A percentile compares a stretch with the other conserved stretches of the same genome.
Conservation (phyloP, 2,329 filamentous ascomycete genomes). For the Penicillium polonicum region DNA sequence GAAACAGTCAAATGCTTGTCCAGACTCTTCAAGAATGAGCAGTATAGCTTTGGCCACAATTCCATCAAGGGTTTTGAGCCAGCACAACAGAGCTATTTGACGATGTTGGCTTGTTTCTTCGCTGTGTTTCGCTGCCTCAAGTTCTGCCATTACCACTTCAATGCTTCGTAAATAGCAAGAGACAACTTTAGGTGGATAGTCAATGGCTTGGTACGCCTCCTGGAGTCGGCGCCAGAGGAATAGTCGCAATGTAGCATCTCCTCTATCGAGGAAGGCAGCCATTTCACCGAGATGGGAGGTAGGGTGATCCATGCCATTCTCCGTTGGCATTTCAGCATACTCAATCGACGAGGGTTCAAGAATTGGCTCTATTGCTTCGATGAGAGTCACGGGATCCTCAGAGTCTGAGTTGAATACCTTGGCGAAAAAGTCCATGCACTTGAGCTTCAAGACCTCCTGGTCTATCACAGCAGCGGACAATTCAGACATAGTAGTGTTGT, state of each 20-base stretch:
- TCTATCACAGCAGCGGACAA: conserved; percentile 81
- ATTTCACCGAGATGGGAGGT: conserved; percentile 65
- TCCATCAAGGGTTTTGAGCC: conserved; percentile 76
- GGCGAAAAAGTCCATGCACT: conserved; percentile 94
- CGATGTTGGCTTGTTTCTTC: conserved; percentile 62
- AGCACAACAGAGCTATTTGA: conserved; percentile 69
- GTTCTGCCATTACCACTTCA: conserved; percentile 73
- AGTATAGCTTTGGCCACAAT: conserved; percentile 70
- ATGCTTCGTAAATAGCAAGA: conserved; percentile 84
- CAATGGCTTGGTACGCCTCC: conserved; percentile 81
- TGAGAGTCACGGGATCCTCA: conserved; percentile 77
- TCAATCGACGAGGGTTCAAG: conserved; percentile 62
- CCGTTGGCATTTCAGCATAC: conserved; percentile 20
- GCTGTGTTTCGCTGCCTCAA: conserved; percentile 59
- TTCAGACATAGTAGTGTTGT: conserved; percentile 86
- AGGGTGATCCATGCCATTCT: conserved; percentile 46
- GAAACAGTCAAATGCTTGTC: conserved; percentile 73
- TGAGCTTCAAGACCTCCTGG: conserved; percentile 85
- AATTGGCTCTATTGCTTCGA: conserved; percentile 89
- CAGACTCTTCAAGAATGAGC: conserved; percentile 64
- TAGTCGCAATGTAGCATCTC: conserved; percentile 77
- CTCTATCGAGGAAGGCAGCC: conserved; percentile 77
- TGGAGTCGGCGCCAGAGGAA: conserved; percentile 90
- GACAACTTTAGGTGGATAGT: conserved; percentile 82
- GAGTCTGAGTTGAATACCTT: conserved; percentile 82